Evolutionary conservation across 345 rosid species (phyloP).

Genomic region (Eucalyptus pauciflora): DNA sequence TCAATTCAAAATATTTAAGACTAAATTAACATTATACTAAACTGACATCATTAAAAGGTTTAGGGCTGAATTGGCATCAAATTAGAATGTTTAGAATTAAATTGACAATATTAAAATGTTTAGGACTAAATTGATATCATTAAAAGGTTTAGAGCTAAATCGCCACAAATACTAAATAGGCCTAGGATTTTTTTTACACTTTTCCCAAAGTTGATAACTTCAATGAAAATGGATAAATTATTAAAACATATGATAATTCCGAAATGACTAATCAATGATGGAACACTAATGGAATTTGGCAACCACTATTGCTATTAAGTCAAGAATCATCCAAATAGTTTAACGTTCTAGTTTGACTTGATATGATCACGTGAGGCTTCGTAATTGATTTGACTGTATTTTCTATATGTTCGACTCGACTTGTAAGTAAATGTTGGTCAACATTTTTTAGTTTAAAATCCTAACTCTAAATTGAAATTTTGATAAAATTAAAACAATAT

Average conservation of each 20-base stretch:
- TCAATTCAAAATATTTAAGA: too few species aligned
- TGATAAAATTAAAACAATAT: not conserved
- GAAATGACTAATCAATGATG: not conserved
- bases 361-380: not conserved
- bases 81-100: too few species aligned
- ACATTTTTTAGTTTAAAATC: not conserved
- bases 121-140: too few species aligned
- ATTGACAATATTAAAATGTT: too few species aligned
- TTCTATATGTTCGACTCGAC: not conserved
- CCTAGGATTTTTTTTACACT: too few species aligned
- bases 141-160: too few species aligned
- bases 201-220: not conserved
- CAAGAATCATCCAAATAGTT: not conserved
- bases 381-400: not conserved
- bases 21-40: too few species aligned
- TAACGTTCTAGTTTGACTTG: not conserved
- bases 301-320: not conserved
- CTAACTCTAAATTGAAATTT: not conserved
- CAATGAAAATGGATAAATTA: not conserved
- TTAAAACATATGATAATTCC: not conserved
- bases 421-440: not conserved
- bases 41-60: too few species aligned
- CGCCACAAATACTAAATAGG: too few species aligned
- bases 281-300: not conserved
- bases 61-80: too few species aligned